These are phyloP conservation scores for Vigna mungo DNA, from an alignment of 306 rosid genomes.

Conservation along the genomic window DNA sequence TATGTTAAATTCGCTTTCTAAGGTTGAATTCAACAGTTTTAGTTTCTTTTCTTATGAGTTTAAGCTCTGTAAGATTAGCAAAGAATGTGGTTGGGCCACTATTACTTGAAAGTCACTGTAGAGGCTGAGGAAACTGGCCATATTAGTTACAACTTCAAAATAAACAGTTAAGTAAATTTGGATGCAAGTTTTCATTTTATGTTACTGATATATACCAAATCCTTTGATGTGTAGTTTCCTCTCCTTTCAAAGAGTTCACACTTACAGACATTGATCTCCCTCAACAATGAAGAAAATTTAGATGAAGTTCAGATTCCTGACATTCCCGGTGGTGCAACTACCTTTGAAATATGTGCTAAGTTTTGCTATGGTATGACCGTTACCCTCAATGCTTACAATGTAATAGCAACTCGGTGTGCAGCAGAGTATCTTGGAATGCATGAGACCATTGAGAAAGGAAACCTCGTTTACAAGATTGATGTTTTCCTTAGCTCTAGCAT, in stretches of 20 bases:
- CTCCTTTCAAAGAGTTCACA: slow-evolving; percentile 89
- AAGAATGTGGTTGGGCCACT: slow-evolving; percentile 24
- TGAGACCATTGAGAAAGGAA: slow-evolving; percentile 87
- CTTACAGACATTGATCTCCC: slow-evolving; percentile 74
- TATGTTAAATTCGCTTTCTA: background rate
- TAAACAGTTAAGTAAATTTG: slow-evolving; percentile 22
- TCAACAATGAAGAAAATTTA: slow-evolving; percentile 60
- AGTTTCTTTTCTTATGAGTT: slow-evolving; percentile 18
- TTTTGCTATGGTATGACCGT: slow-evolving; percentile 97
- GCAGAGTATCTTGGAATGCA: slow-evolving; percentile 96
- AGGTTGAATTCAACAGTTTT: slow-evolving; percentile 1
- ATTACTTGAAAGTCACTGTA: slow-evolving; percentile 32
- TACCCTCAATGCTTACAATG: slow-evolving; percentile 91
- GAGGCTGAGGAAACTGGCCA: slow-evolving; percentile 16
- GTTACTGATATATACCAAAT: slow-evolving; percentile 39
- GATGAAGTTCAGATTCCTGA: slow-evolving; percentile 75
- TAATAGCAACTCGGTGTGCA: slow-evolving; percentile 78
- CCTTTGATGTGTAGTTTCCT: slow-evolving; percentile 76
- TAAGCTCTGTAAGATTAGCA: slow-evolving; percentile 1
- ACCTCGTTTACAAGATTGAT: slow-evolving; percentile 93
- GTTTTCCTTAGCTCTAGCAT: slow-evolving; percentile 91
- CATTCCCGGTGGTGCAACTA: slow-evolving; percentile 87
- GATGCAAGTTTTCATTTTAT: slow-evolving; percentile 20
- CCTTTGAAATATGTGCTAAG: slow-evolving; percentile 95
- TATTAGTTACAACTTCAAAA: slow-evolving; percentile 31